A percentile compares a stretch with the other conserved stretches of the same genome.
Evolutionary conservation across 2,329 filamentous ascomycete species (phyloP).

Genomic region (Claviceps sp.): DNA sequence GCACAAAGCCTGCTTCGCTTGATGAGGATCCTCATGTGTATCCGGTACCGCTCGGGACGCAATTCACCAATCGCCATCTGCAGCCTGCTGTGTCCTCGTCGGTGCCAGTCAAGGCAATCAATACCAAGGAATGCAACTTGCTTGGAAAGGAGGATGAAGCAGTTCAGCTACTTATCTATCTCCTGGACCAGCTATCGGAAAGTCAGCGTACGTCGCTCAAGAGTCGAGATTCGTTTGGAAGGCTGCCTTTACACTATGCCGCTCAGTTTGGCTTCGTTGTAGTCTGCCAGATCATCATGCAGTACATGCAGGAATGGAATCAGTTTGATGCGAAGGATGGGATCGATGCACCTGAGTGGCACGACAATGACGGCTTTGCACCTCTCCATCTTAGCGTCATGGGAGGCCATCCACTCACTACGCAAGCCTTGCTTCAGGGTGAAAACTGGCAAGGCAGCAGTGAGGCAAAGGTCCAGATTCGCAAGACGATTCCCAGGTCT

Average conservation of each 20-base stretch:
- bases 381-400: constrained; percentile 88
- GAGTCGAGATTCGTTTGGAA: constrained; percentile 63
- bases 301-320: constrained; percentile 77
- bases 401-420: constrained; percentile 78
- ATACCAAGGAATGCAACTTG: constrained; percentile 53
- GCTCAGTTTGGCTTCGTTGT: constrained; percentile 89
- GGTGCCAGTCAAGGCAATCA: constrained; percentile 43
- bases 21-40: constrained; percentile 39
- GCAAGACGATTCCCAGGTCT: constrained; percentile 64
- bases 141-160: constrained; percentile 59
- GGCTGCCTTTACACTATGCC: constrained; percentile 81
- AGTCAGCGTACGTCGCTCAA: constrained; percentile 55
- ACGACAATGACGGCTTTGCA: constrained; percentile 82
- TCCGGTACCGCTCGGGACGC: constrained; percentile 33
- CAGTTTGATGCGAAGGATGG: constrained; percentile 75
- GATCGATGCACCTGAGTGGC: constrained; percentile 80
- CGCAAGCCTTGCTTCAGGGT: constrained; percentile 63
- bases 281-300: constrained; percentile 79
- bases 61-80: constrained; percentile 58
- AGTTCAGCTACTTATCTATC: constrained; percentile 49
- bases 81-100: constrained; percentile 62
- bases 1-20: constrained; percentile 45
- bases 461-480: constrained; percentile 47
- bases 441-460: constrained; percentile 61
- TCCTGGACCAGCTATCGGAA: constrained; percentile 54